Percentiles rank a stretch among this genome's conserved stretches.
These are phyloP conservation scores for Malassezia slooffiae DNA, from an alignment of 1,284 basidiomycete species.

Conservation along the genomic window DNA sequence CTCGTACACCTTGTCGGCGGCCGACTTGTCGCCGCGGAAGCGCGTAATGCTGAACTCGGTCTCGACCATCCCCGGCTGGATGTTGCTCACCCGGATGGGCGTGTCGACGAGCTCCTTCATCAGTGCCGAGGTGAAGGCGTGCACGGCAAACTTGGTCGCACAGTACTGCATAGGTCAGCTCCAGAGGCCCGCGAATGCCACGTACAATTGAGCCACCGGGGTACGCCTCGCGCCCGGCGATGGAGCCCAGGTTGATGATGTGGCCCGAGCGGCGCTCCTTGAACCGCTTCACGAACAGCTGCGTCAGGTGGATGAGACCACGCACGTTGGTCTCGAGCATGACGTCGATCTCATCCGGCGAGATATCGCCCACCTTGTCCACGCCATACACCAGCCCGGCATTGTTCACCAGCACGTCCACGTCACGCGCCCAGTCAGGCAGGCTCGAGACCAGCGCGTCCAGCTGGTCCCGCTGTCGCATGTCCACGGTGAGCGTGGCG, in stretches of 20 bases:
- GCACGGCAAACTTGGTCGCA: constrained; percentile 71
- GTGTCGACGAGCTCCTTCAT: constrained; percentile 78
- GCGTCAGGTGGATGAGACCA: constrained; percentile 72
- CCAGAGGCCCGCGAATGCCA: no score
- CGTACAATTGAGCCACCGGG: constrained; percentile 47
- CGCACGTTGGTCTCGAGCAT: constrained; percentile 92
- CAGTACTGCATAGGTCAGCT: constrained; percentile 20
- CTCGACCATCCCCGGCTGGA: constrained; percentile 66
- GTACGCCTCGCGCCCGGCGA: constrained; percentile 84
- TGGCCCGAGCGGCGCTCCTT: constrained; percentile 76
- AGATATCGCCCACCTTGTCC: constrained; percentile 69
- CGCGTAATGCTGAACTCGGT: constrained; percentile 49
- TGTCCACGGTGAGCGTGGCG: constrained; percentile 31
- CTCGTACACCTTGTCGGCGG: constrained; percentile 37
- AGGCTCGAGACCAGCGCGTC: constrained; percentile 22
- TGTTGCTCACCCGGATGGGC: constrained; percentile 39
- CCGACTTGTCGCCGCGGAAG: constrained; percentile 25
- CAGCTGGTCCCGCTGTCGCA: constrained; percentile 25
- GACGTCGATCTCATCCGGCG: constrained; percentile 58
- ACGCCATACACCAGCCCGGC: constrained; percentile 65
- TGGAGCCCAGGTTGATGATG: constrained; percentile 87
- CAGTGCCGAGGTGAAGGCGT: constrained; percentile 72
- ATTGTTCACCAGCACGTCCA: constrained; percentile 44
- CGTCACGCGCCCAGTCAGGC: constrained; percentile 35
- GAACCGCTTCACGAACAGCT: constrained; percentile 56